phyloP scores from a whole-genome alignment of 768 basidiomycete genomes.

The Leccinum olivaceopallidum region DNA sequence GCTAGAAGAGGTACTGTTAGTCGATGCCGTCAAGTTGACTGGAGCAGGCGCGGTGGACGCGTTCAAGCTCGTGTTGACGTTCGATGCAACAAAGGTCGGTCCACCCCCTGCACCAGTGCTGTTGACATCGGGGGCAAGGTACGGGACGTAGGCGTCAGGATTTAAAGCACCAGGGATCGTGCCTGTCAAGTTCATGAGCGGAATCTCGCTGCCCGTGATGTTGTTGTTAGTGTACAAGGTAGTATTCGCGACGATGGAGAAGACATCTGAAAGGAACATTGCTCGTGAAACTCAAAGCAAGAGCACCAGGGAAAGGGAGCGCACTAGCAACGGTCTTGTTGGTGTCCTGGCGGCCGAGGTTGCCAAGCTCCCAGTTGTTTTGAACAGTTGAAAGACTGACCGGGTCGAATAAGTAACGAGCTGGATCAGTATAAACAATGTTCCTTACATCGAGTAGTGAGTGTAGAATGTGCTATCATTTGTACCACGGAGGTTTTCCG shows the following conservation, averaged over 20 bases:
- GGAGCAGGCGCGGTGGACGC: constrained; percentile 35
- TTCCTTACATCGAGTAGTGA: constrained; percentile 50
- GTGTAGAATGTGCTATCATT: constrained; percentile 57
- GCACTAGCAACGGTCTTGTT: constrained; percentile 40
- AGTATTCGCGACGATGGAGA: constrained; percentile 46
- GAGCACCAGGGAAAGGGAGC: neutral
- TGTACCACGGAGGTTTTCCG: constrained; percentile 40
- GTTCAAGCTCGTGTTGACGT: constrained; percentile 38
- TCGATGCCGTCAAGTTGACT: constrained; percentile 37
- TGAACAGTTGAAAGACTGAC: constrained; percentile 49
- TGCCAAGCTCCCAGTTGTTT: constrained; percentile 62
- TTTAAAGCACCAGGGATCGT: constrained; percentile 47
- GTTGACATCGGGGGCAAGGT: constrained; percentile 42
- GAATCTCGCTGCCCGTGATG: constrained; percentile 28
- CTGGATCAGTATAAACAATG: neutral
- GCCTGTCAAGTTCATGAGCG: constrained; percentile 43
- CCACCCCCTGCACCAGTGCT: constrained; percentile 45
- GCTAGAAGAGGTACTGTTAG: constrained; percentile 1
- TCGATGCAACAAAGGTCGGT: constrained; percentile 37
- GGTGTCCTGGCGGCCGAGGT: constrained; percentile 58
- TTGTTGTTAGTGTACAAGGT: constrained; percentile 45
- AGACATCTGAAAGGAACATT: constrained; percentile 44
- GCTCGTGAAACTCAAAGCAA: neutral
- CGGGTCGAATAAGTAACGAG: constrained; percentile 3
- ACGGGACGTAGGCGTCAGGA: constrained; percentile 40